Base-by-base conservation (phyloP, 2,329 filamentous ascomycete species). In the Penicillium griseofulvum region DNA sequence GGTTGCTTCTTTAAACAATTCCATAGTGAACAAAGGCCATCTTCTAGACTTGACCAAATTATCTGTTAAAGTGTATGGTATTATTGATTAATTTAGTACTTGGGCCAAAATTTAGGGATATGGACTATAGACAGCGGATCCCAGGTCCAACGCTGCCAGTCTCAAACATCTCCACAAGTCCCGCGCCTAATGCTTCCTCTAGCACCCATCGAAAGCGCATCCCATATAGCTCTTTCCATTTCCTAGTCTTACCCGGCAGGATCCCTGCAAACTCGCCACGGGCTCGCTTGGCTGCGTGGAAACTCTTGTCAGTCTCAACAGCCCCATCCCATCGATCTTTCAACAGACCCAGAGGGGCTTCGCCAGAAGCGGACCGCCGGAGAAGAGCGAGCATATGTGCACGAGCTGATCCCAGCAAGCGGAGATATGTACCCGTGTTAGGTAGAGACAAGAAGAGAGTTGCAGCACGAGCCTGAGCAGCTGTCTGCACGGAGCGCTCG, bases 321-420 rank as follows among this genome's bases (percentile, higher is more conserved):
- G 83, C 83, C n/a, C 84, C 85, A 57, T 87, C 81, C 85, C 85
- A 87, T 19, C 82, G 80, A 65, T 87, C 84, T 24, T 76, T 76
- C 8, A 87, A 70, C 8, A 83, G 67, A 41, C 77, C 74, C 29
- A 83, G 61, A 0, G 84, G 83, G 1, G 78, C 78, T 66, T 86
- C 83, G 38, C 76, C 75, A 60, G 78, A 80, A 46, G 74, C 77
- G 14, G 78, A 79, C 62, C 82, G 81, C 22, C 70, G 73, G 1
- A 87, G 68, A 3, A 86, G 72, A 14, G 71, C 62, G 4, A 86
- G 64, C 3, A 87, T 68, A 63, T 86, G 83, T 6, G 74, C 71
- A 7, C 84, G 80, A 14, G 81, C 81, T 28, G 80, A 74, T 17
- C 76, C 75, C 4, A 87, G 71, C 9, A 87, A 75, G 45, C 81